Base-by-base conservation (phyloP, 805 yeast species). In the Torulaspora indica region DNA sequence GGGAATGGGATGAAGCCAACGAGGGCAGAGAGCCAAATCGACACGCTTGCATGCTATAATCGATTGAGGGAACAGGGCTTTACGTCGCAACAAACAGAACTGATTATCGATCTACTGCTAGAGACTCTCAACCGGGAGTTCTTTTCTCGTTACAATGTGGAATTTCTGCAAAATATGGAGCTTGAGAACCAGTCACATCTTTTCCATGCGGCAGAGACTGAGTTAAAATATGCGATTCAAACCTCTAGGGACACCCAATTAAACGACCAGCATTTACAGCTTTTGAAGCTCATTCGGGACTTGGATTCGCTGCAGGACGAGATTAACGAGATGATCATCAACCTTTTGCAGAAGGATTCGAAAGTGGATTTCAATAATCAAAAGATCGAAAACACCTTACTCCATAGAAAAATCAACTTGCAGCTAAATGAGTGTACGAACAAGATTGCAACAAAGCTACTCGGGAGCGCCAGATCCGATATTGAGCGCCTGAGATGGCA, bases 401-500 rank as follows among this genome's bases (percentile, higher is more conserved):
- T 81, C 49, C 85, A 85, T 43, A 82, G 82, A 56, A 70, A 74
- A 35, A 73, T 86, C 33, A 80, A 81, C 58, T 68, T 85, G 50
- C 75, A 77, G 49, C 79, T 89, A 42, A 95, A 87, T 58, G 95
- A 85, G 57, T 74, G 91, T 36, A 81, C 85, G 53, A 89, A 88
- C 66, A 81, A 87, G 53, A 90, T 91, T 47, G 78, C 85, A 18
- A 85, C 93, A 4, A 85, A 85, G 53, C 74, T 93, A 53, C 79
- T 81, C 48, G 81, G 93, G 27, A 93, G 86, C 6, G 76, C 89
- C 60, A 79, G 87, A 58, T 82, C 93, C 0, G 93, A 88, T 45
- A 85, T 88, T 45, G 98, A 91, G 66, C 79, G 82, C 46, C 72
- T 91, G 48, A 74, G 98, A 55, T 91, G 98, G 98, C 88, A 87